Evolutionary conservation across 306 rosid genomes (phyloP).

Genomic region (Dryas alaskensis): DNA sequence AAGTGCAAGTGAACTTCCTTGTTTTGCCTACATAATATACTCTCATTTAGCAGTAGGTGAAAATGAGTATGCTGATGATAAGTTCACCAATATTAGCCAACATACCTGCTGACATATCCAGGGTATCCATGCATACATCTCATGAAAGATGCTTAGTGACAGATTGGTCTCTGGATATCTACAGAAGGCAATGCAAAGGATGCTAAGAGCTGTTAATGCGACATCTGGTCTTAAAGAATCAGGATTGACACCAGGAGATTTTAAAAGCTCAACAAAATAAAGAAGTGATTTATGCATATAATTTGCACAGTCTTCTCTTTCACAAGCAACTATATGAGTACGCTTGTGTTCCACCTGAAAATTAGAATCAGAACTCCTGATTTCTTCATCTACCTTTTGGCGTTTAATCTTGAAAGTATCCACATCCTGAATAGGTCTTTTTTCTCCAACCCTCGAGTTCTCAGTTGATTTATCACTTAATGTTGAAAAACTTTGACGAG

Average conservation of each 20-base stretch:
- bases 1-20: conserved; percentile 41
- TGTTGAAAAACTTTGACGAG: conserved; percentile 26
- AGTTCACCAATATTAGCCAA: conserved; percentile 28
- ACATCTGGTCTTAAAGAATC: conserved; percentile 54
- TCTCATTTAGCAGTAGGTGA: conserved; percentile 26
- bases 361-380: conserved; percentile 40
- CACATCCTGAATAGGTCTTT: conserved; percentile 61
- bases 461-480: conserved; percentile 42
- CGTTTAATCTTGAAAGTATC: conserved; percentile 49
- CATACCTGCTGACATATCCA: conserved; percentile 78
- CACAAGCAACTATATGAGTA: conserved; percentile 40
- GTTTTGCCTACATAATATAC: conserved; percentile 55
- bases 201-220: conserved; percentile 75
- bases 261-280: conserved; percentile 49
- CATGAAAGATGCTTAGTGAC: conserved; percentile 55
- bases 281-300: conserved; percentile 55
- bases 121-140: conserved; percentile 85
- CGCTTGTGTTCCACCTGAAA: conserved; percentile 41
- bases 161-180: conserved; percentile 60
- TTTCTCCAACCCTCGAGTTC: conserved; percentile 51
- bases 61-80: conserved; percentile 13
- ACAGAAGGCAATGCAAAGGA: conserved; percentile 72
- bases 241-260: conserved; percentile 40
- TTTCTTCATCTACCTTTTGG: conserved; percentile 53
- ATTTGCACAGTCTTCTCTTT: conserved; percentile 52